Evolutionary conservation across 352 stramenopile genomes (phyloP).

Genomic region (Elongisporangium anandrum): DNA sequence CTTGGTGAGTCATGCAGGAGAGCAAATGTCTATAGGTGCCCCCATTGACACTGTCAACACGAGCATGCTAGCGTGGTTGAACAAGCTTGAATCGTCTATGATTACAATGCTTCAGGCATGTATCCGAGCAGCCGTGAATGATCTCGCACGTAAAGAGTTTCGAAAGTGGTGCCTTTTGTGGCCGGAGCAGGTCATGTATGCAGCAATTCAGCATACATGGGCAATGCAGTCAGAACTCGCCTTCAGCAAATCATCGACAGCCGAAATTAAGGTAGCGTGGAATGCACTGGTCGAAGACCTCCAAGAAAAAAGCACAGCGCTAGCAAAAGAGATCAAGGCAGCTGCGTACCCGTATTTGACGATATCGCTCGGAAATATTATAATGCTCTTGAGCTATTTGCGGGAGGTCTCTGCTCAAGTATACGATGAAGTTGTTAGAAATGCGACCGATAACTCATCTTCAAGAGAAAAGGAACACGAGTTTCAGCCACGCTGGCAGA

Average conservation of each 20-base stretch:
- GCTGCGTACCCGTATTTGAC: slow-evolving; percentile 24
- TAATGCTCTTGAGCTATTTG: slow-evolving; percentile 45
- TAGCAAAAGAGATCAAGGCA: slow-evolving; percentile 52
- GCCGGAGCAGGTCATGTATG: slow-evolving; percentile 68
- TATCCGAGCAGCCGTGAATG: slow-evolving; percentile 50
- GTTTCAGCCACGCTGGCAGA: slow-evolving; percentile 10
- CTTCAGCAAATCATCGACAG: slow-evolving; percentile 13
- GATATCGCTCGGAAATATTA: slow-evolving; percentile 36
- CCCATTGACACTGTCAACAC: slow-evolving; percentile 39
- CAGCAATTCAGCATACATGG: slow-evolving; percentile 50
- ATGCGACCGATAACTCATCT: slow-evolving; percentile 10
- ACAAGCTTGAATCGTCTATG: slow-evolving; percentile 58
- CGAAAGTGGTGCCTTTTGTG: slow-evolving; percentile 79
- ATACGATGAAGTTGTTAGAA: slow-evolving; percentile 17
- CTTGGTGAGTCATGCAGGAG: slow-evolving; percentile 41
- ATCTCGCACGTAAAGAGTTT: slow-evolving; percentile 74
- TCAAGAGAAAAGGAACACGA: too few relatives aligned
- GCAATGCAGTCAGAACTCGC: slow-evolving; percentile 46
- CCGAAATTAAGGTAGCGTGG: slow-evolving; percentile 15
- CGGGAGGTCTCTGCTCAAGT: slow-evolving; percentile 41
- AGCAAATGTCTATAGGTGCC: slow-evolving; percentile 50
- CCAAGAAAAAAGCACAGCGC: slow-evolving; percentile 21
- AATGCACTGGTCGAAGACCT: slow-evolving; percentile 22
- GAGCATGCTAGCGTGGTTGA: slow-evolving; percentile 41
- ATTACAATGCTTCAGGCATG: slow-evolving; percentile 65